These are phyloP conservation scores for Oryza rufipogon DNA, from an alignment of 176 grass and related monocot species.

Conservation along the genomic window DNA sequence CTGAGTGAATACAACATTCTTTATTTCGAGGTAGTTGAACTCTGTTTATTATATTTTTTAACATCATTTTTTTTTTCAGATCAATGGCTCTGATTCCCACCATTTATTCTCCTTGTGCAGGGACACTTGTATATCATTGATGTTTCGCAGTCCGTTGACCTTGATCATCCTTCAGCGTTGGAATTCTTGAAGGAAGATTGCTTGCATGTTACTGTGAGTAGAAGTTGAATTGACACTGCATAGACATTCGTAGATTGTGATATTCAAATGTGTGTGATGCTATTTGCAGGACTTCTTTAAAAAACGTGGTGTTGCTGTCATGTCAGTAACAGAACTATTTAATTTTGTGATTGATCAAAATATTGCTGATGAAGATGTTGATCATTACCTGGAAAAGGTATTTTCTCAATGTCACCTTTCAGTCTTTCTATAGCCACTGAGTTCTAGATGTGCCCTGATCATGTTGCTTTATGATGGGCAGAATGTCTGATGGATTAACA, in stretches of 20 bases:
- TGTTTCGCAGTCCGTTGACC: constrained; percentile 95
- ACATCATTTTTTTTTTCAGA: neutral
- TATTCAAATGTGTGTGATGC: constrained; percentile 13
- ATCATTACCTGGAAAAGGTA: constrained; percentile 91
- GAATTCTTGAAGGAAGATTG: constrained; percentile 99
- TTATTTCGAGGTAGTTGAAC: constrained; percentile 84
- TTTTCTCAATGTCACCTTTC: constrained; percentile 24
- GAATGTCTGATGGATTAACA: constrained; percentile 21
- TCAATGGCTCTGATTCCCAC: constrained; percentile 1
- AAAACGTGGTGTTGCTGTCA: constrained; percentile 78
- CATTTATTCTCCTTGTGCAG: constrained; percentile 43
- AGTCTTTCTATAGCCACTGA: constrained; percentile 3
- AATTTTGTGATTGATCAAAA: constrained; percentile 88
- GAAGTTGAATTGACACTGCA: neutral
- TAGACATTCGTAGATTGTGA: neutral
- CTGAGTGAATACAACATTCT: constrained; percentile 99
- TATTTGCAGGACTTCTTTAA: constrained; percentile 83
- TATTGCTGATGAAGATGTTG: constrained; percentile 82
- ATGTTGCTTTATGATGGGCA: neutral
- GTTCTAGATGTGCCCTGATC: constrained; percentile 6
- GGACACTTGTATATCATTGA: constrained; percentile 98
- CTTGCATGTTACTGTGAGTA: constrained; percentile 88
- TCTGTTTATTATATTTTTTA: constrained; percentile 29
- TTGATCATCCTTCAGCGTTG: constrained; percentile 84
- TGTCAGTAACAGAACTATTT: constrained; percentile 78